Base-by-base conservation (phyloP, 192 early-diverging fungal genomes). In the Lobosporangium transversale region DNA sequence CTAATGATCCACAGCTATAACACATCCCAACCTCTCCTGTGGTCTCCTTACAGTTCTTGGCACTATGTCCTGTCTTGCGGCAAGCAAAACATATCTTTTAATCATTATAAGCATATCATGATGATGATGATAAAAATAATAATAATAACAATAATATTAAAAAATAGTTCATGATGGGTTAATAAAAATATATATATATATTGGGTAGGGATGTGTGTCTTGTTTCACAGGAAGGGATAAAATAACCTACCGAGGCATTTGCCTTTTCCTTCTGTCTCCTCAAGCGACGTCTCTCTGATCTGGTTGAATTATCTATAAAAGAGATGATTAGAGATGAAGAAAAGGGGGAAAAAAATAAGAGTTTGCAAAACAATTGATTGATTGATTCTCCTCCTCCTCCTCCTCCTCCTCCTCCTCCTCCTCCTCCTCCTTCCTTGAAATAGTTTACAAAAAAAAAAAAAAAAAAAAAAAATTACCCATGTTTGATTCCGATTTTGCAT, bases 1-100 rank as follows among this genome's bases (percentile, higher is more conserved):
- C 93, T 5, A 83, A 79, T 5, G 93, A 91, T 21, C 95, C 93
- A 78, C 96, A 98, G 58, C 88, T 92, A 78, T 94, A 97, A 80
- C 96, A 98, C 29, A 95, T 86, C 15, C 89, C 89, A 21, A 83
- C 79, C n/a, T n/a, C n/a, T 35, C 79, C 74, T 29, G 79, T 78
- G 3, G 86, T 65, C 31, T 90, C 70, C 15, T 94, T 94, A 74
- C 96, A 98, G 75, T 91, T 84, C 51, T 88, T 90, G 59, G 95
- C 89, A 26, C 88, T 89, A 64, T 98, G 96, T 27, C 95, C 96
- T 27, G 75, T 81, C 60, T 92, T 75, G 23, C 96, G 87, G 70
- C 96, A 98, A 6, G 88, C 84, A 80, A 94, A 98, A 80, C 96
- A 98, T 6, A 88, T 84, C 82, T 92, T 35, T 5, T 35, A 14